Evolutionary conservation across 192 early-diverging fungal genomes (phyloP), one percentile per base, ranked within the genome.

Genomic region (Pecoramyces ruminantium): DNA sequence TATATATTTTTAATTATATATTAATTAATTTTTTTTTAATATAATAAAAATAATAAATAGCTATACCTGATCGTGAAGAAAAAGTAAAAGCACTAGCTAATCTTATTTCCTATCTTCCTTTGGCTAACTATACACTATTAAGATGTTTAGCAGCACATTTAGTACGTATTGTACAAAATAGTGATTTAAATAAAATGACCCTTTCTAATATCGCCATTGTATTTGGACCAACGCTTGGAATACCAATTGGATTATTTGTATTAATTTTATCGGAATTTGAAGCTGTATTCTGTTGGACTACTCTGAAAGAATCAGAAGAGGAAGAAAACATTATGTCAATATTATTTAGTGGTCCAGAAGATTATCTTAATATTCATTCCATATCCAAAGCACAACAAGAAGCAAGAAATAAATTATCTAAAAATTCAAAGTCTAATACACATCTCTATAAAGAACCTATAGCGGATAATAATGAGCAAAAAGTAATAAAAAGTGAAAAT

Each of bases 171-270:
- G 97, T 98, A 25, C 92, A 93, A 81, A 88, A 92, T 78, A 87
- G 91, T n/a, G 92, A 93, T 30, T 86, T 91, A 30, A 99, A 99
- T 88, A 93, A 92, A 84, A 99, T 99, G 97, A 97, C 93, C 12
- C 88, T 96, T 78, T 91, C 94, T 28, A 98, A 98, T 88, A 91
- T 99, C 38, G 94, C 95, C 78, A 99, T 98, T 80, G 96, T 99
- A 14, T 98, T 98, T 83, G 92, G 95, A 29, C 96, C 96, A 27
- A 97, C 97, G 11, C 87, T 99, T 3, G 94, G 95, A 25, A 94
- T 99, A 80, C 96, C 96, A 0, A 95, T 93, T 18, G 90, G 94
- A 11, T 91, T 99, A n/a, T 97, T 98, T 81, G 94, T 92, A 78
- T 83, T 99, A 81, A 88, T 99, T 84, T 90, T 98, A 89, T 90